Base-by-base conservation (phyloP, 495 filamentous ascomycete species). In the Thermochaetoides thermophila region DNA sequence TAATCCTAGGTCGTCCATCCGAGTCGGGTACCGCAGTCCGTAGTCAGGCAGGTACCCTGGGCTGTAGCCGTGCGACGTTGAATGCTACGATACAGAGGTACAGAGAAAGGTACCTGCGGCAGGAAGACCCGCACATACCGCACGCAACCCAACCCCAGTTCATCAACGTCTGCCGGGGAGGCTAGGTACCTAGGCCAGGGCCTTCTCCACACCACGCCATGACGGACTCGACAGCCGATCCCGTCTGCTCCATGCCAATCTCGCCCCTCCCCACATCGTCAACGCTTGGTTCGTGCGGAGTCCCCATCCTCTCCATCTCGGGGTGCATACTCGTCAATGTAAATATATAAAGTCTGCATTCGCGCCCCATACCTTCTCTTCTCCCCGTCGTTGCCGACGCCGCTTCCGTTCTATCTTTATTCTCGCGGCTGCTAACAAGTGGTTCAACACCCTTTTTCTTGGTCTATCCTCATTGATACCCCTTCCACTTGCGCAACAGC, bases 261-360 rank as follows among this genome's bases (percentile, higher is more conserved):
- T 40, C 27, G 23, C 15, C 26, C 42, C 42, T 46, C 49, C 38
- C 48, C 49, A 50, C 51, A 52, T 38, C 45, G 35, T 30, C 21
- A 11, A 34, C 39, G 35, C 22, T 38, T 33, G n/a, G n/a, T n/a
- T n/a, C n/a, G n/a, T n/a, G n/a, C n/a, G n/a, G n/a, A n/a, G n/a
- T n/a, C n/a, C 39, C 35, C 11, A 24, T 32, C 36, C 48, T 48
- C 41, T 42, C 50, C 49, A 55, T 47, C 43, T 46, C 40, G 38
- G 38, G 31, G 31, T 39, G 11, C 40, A 29, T 31, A 39, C 18
- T 17, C 27, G 16, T 4, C 25, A 39, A 54, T 54, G 44, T 43
- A 52, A 40, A 50, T 52, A 57, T 52, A 57, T 56, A 56, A n/a
- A 49, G 31, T 39, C 36, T 50, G 42, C 46, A 44, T 38, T 36